Base-by-base conservation (phyloP, 78 protist species). In the Creolimax fragrantissima region DNA sequence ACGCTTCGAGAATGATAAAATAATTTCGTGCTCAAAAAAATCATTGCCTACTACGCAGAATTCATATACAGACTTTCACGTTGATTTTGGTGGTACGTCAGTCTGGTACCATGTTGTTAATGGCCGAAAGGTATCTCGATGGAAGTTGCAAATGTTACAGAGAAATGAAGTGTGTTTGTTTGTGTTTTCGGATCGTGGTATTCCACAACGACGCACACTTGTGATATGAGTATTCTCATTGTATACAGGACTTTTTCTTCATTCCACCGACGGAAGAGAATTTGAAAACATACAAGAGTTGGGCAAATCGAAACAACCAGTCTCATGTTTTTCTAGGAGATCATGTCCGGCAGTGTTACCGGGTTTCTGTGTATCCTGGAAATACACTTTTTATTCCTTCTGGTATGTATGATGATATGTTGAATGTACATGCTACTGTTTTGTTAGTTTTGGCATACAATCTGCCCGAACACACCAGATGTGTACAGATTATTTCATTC, bases 21-120 rank as follows among this genome's bases (percentile, higher is more conserved):
- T 11, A 17, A 11, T 17, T 17, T 11, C 84, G n/a, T n/a, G n/a
- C n/a, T n/a, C n/a, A n/a, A n/a, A n/a, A n/a, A n/a, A n/a, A n/a
- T n/a, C n/a, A n/a, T n/a, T n/a, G n/a, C n/a, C n/a, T n/a, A n/a
- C n/a, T n/a, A n/a, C n/a, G n/a, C 42, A 5, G 0, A 85, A 66
- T 24, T 39, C 85, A 5, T 93, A 36, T 37, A 93, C 94, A 41
- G 92, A 93, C 92, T 93, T 89, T 35, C 94, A 93, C 92, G 41
- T 93, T 41, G 94, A 93, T 43, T 81, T 93, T 35, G 94, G 92
- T 36, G 94, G 94, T 81, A 41, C 93, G 3, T 84, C 91, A 4
- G 94, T 93, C n/a, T 93, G 92, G 92, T 93, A 93, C n/a, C 94
- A 93, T 83, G 94, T 93, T 17, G 42, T 89, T 44, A 11, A 35